Evolutionary conservation across 805 yeast genomes (phyloP).

Genomic region (Yarrowia deformans): DNA sequence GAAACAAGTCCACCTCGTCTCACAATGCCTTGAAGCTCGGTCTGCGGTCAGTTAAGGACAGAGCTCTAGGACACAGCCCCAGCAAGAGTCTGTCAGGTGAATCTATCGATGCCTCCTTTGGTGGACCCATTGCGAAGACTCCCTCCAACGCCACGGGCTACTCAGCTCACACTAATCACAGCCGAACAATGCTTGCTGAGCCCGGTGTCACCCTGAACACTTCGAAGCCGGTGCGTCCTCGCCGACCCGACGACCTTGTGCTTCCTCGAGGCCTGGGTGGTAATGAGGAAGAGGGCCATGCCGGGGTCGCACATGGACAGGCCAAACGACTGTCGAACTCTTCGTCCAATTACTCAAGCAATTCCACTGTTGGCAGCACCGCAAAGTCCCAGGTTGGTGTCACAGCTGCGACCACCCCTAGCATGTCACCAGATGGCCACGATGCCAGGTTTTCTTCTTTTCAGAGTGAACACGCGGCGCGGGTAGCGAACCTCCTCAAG

Average conservation of each 20-base stretch:
- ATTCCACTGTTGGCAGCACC: slow-evolving; percentile 22
- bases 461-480: slow-evolving; percentile 33
- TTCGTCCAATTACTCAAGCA: slow-evolving; percentile 34
- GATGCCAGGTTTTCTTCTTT: slow-evolving; percentile 21
- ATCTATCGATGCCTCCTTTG: slow-evolving; percentile 15
- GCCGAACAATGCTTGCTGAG: slow-evolving; percentile 18
- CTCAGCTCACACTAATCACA: slow-evolving; percentile 22
- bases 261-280: slow-evolving; percentile 1
- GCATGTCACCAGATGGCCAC: slow-evolving; percentile 31
- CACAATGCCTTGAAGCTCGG: slow-evolving; percentile 17
- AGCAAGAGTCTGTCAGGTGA: slow-evolving; percentile 21
- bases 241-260: slow-evolving; percentile 8
- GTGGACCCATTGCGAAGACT: slow-evolving; percentile 16
- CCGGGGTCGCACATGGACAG: not conserved
- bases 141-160: slow-evolving; percentile 20
- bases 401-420: slow-evolving; percentile 32
- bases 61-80: slow-evolving; percentile 20
- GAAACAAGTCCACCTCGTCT: slow-evolving; percentile 16
- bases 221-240: slow-evolving; percentile 36
- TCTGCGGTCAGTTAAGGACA: slow-evolving; percentile 4
- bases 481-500: slow-evolving; percentile 28
- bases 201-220: slow-evolving; percentile 15
- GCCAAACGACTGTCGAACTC: slow-evolving; percentile 21
- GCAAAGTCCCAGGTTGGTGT: slow-evolving; percentile 28
- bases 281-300: not conserved